Percentiles rank a stretch among this genome's conserved stretches.
Evolutionary conservation across 768 basidiomycete species (phyloP).

Genomic region (Tulasnella sp.): DNA sequence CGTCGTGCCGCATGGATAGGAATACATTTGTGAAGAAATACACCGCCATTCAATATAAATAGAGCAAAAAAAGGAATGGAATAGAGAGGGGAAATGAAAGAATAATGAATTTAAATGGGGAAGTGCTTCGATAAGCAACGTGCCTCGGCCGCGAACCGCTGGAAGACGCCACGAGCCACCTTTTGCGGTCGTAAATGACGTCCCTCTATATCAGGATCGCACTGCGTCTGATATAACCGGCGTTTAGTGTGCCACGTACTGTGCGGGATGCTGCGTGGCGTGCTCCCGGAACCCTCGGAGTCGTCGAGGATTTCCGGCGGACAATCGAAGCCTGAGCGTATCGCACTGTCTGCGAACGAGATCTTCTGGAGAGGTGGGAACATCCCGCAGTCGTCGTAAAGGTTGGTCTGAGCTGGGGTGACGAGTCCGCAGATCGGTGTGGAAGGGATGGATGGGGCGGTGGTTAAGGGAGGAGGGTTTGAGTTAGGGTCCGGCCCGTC

Average conservation of each 20-base stretch:
- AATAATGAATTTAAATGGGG: background rate
- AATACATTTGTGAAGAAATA: background rate
- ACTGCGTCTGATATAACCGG: background rate
- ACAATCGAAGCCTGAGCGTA: background rate
- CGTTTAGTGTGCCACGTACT: background rate
- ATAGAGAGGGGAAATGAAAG: background rate
- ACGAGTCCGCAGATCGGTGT: background rate
- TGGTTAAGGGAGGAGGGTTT: background rate
- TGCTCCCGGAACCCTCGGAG: too few relatives aligned
- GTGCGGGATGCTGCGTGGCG: background rate
- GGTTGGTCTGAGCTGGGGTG: background rate
- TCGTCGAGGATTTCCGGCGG: too few relatives aligned
- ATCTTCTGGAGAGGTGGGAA: background rate
- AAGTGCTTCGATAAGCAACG: background rate
- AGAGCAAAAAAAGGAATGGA: background rate
- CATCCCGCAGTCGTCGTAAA: background rate
- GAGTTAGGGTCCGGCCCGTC: background rate
- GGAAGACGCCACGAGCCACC: background rate
- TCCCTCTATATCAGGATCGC: background rate
- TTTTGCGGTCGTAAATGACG: background rate
- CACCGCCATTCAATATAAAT: background rate
- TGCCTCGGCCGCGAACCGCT: background rate
- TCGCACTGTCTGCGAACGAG: background rate
- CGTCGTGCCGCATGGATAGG: background rate
- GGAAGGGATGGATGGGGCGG: background rate